Conservation (phyloP, 2,329 filamentous ascomycete genomes). For the Botrytis pseudocinerea region DNA sequence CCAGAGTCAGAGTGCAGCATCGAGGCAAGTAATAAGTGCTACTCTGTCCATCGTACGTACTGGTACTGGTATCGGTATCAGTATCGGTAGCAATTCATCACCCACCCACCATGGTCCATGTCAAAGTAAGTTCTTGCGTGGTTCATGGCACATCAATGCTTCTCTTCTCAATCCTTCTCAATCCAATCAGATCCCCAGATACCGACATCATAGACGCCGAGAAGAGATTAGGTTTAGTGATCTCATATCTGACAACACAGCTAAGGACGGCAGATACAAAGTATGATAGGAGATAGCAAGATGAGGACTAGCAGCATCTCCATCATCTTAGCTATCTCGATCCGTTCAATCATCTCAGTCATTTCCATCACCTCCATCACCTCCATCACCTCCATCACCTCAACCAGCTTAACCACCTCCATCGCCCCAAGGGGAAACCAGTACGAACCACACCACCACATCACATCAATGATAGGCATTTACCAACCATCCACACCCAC, state of each 20-base stretch:
- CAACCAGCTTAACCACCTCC: too few relatives aligned
- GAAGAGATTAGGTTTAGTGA: constrained; percentile 10
- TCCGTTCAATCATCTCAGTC: background rate
- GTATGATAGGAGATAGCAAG: background rate
- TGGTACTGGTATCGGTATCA: too few relatives aligned
- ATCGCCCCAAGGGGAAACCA: background rate
- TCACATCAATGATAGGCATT: background rate
- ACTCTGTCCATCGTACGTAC: too few relatives aligned
- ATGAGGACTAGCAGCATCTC: background rate
- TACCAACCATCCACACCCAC: background rate
- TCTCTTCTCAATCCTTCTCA: background rate
- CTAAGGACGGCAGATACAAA: background rate
- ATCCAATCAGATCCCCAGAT: background rate
- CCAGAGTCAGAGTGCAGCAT: background rate
- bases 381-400: too few relatives aligned
- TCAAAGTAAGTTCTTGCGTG: background rate
- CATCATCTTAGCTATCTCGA: background rate
- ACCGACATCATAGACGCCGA: background rate
- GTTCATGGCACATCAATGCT: too few relatives aligned
- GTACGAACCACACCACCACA: background rate
- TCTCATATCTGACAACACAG: background rate
- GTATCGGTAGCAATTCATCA: too few relatives aligned
- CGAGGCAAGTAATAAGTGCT: too few relatives aligned
- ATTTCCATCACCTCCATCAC: background rate
- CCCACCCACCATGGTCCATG: background rate